Evolutionary conservation across 306 rosid species (phyloP).

Genomic region (Heteromeles arbutifolia): DNA sequence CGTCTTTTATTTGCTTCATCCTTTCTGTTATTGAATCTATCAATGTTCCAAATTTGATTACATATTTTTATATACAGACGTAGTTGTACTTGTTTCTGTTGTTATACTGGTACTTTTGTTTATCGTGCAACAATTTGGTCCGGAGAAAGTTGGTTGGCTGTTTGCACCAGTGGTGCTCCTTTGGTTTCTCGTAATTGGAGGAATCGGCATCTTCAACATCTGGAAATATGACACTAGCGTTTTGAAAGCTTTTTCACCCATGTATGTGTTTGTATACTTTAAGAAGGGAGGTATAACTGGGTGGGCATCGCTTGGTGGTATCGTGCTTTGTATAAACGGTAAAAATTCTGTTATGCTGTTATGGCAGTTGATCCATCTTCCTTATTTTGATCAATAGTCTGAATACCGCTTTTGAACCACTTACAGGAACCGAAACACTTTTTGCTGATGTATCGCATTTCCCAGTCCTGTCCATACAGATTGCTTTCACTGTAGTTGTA

Average conservation of each 20-base stretch:
- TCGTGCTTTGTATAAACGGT: constrained; percentile 93
- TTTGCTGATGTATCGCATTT: constrained; percentile 89
- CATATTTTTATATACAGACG: constrained; percentile 39
- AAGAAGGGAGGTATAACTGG: constrained; percentile 53
- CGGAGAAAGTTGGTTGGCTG: constrained; percentile 87
- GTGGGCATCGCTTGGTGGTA: constrained; percentile 93
- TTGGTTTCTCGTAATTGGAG: constrained; percentile 88
- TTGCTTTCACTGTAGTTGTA: constrained; percentile 84
- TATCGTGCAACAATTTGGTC: constrained; percentile 89
- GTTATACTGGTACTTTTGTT: constrained; percentile 67
- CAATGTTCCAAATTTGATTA: constrained; percentile 5
- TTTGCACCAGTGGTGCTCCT: constrained; percentile 91
- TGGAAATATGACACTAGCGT: constrained; percentile 61
- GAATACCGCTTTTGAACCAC: constrained; percentile 19
- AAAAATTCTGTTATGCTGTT: not conserved
- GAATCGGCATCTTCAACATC: constrained; percentile 87
- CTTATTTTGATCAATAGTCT: not conserved
- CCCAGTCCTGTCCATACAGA: constrained; percentile 86
- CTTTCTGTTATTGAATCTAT: not conserved
- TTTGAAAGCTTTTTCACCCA: constrained; percentile 84
- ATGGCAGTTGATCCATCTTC: not conserved
- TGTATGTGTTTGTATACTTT: constrained; percentile 59
- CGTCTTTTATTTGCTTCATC: not conserved
- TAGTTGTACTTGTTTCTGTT: constrained; percentile 75
- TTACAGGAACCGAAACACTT: constrained; percentile 90